Evolutionary conservation across 2,329 filamentous ascomycete species (phyloP).

Genomic region (Metarhizium album): DNA sequence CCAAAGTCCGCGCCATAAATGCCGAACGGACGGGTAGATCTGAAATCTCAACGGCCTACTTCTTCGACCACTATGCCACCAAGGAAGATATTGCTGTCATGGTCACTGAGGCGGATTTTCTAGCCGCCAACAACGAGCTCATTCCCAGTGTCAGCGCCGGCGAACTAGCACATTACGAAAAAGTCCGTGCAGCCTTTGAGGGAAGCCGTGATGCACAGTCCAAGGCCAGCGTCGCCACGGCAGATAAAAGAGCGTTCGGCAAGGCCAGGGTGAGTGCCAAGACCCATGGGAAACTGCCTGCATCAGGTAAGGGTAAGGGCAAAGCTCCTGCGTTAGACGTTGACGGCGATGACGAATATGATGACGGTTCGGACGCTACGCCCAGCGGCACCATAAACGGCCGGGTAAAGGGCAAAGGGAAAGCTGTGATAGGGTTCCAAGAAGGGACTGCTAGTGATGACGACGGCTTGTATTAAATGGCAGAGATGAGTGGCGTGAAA

Average conservation of each 20-base stretch:
- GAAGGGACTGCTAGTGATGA: constrained; percentile 46
- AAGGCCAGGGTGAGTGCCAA: constrained; percentile 9
- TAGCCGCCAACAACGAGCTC: constrained; percentile 69
- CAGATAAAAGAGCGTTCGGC: constrained; percentile 10
- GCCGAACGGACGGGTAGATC: constrained; percentile 22
- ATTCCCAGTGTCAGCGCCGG: constrained; percentile 90
- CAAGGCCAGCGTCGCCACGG: neutral
- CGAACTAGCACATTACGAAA: constrained; percentile 83
- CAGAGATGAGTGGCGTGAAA: neutral
- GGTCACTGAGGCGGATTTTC: constrained; percentile 83
- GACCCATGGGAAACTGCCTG: constrained; percentile 27
- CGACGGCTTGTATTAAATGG: constrained; percentile 41
- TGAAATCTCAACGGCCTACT: constrained; percentile 76
- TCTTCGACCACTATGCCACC: constrained; percentile 85
- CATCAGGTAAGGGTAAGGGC: constrained; percentile 25
- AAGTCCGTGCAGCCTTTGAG: constrained; percentile 75
- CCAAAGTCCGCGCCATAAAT: constrained; percentile 66
- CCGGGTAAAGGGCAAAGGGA: constrained; percentile 43
- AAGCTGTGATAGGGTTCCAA: constrained; percentile 40
- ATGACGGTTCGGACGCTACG: constrained; percentile 21
- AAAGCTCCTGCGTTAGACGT: constrained; percentile 22
- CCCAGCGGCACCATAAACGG: constrained; percentile 20
- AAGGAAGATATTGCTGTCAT: constrained; percentile 75
- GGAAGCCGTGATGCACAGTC: constrained; percentile 31
- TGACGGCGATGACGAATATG: constrained; percentile 21